Conservation (phyloP, 768 basidiomycete species). For the Russula abietina region DNA sequence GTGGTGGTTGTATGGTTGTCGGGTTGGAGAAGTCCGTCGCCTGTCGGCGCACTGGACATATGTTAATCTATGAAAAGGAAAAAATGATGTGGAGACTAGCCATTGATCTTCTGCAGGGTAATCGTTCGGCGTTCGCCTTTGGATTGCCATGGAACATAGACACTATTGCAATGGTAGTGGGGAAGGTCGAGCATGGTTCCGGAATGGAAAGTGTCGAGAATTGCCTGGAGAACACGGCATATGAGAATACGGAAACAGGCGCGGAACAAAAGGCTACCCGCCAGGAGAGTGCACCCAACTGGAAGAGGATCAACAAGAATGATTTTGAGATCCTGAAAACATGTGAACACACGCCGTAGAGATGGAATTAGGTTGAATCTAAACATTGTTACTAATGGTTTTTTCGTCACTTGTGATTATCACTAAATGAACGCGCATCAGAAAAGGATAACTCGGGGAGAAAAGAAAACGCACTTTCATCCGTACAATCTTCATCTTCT, state of each 20-base stretch:
- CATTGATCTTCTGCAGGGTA: slow-evolving; percentile 21
- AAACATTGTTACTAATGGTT: slow-evolving; percentile 27
- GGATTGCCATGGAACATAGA: slow-evolving; percentile 28
- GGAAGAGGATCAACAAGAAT: slow-evolving; percentile 25
- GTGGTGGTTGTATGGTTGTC: neutral
- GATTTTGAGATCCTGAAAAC: slow-evolving; percentile 10
- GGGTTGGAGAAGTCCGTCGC: neutral
- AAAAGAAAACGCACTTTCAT: slow-evolving; percentile 23
- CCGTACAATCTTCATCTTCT: slow-evolving; percentile 26
- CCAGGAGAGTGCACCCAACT: slow-evolving; percentile 21
- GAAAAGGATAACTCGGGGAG: neutral
- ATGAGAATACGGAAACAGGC: too few relatives aligned
- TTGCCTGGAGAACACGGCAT: slow-evolving; percentile 12
- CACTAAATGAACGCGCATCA: neutral
- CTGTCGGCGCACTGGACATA: slow-evolving; percentile 17
- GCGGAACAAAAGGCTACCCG: neutral
- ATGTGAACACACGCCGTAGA: neutral
- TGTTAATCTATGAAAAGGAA: neutral
- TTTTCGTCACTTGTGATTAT: slow-evolving; percentile 17
- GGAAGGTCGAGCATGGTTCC: slow-evolving; percentile 28
- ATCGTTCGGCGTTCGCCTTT: slow-evolving; percentile 25
- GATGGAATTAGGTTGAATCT: neutral
- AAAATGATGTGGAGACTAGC: neutral
- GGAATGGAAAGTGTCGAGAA: slow-evolving; percentile 29
- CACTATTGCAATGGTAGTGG: slow-evolving; percentile 26